Evolutionary conservation across 2,329 filamentous ascomycete genomes (phyloP).

Genomic region (Dothiorella sarmentorum): DNA sequence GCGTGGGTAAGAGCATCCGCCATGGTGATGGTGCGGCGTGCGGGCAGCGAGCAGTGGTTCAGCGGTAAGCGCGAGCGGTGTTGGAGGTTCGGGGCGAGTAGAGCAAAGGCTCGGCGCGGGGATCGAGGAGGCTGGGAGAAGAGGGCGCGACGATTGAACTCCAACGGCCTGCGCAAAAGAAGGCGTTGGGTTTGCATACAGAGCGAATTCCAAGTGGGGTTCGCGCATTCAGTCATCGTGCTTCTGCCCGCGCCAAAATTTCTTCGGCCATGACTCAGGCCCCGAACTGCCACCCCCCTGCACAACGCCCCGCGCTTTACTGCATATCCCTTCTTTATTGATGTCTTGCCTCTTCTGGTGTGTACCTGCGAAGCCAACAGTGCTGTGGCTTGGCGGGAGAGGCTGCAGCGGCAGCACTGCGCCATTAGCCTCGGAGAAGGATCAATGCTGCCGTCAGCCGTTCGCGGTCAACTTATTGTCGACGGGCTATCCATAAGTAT

Average conservation of each 20-base stretch:
- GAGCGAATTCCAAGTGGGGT: conserved; percentile 6
- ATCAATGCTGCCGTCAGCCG: background rate
- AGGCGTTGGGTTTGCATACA: conserved; percentile 3
- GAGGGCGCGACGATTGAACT: background rate
- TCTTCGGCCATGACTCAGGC: background rate
- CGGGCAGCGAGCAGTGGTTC: background rate
- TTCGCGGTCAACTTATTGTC: background rate
- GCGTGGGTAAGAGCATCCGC: conserved; percentile 2
- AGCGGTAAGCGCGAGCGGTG: background rate
- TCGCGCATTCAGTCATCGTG: conserved; percentile 5
- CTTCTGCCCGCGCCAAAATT: conserved; percentile 1
- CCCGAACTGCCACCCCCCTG: conserved; percentile 1
- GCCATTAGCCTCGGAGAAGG: background rate
- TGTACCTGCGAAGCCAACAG: background rate
- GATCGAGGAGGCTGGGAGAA: background rate
- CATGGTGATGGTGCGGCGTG: conserved; percentile 4
- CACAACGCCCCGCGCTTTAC: background rate
- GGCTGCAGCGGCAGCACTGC: background rate
- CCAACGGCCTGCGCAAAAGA: conserved; percentile 1
- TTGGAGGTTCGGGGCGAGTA: background rate
- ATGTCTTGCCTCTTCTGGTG: too few relatives aligned
- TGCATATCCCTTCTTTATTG: background rate
- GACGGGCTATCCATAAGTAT: too few relatives aligned
- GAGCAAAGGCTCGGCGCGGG: background rate
- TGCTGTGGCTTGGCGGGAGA: background rate